Base-by-base conservation (phyloP, 441 rosid genomes). In the Pelargonium citronellum region DNA sequence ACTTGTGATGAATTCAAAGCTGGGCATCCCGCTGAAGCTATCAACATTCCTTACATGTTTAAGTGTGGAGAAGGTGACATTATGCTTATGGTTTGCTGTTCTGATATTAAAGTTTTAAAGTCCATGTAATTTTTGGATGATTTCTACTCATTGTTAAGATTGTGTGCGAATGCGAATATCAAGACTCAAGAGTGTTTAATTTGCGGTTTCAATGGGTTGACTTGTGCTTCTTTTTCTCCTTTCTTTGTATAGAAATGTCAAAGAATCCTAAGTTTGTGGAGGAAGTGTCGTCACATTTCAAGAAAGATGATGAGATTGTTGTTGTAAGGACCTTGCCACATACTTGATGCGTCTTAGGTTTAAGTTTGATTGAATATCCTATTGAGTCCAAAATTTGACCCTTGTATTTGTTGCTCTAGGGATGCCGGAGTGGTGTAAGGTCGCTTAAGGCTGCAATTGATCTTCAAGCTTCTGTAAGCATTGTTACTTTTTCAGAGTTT, bases 341-440 rank as follows among this genome's bases (percentile, higher is more conserved):
- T 3, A 30, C 12, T 53, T 6, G 0, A 57, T 39, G 1, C 12
- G n/a, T 46, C 0, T 11, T 8, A 3, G 9, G 11, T 12, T 75
- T 19, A 16, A 20, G 16, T 43, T 46, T 46, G 16, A 8, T 55
- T 6, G 7, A 1, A 61, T 15, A 44, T 1, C 39, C 4, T 22
- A 67, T 7, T 47, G 53, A 24, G 27, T 24, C 27, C 27, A 2
- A 24, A 0, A 47, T 9, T 47, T 47, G 53, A 9, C n/a, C n/a
- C n/a, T 24, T 47, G 0, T n/a, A 47, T 47, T 47, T 47, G 13
- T 47, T 10, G 12, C n/a, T 11, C 53, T n/a, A 82, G 83, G 85
- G 83, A 8, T 82, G 83, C 67, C 69, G 69, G 75, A 75, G 75
- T 22, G 83, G 85, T 39, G 71, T 67, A 70, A 79, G 83, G 73